These are phyloP conservation scores for Apophysomyces sp. DNA, from an alignment of 371 early-diverging fungal species.

Conservation along the genomic window DNA sequence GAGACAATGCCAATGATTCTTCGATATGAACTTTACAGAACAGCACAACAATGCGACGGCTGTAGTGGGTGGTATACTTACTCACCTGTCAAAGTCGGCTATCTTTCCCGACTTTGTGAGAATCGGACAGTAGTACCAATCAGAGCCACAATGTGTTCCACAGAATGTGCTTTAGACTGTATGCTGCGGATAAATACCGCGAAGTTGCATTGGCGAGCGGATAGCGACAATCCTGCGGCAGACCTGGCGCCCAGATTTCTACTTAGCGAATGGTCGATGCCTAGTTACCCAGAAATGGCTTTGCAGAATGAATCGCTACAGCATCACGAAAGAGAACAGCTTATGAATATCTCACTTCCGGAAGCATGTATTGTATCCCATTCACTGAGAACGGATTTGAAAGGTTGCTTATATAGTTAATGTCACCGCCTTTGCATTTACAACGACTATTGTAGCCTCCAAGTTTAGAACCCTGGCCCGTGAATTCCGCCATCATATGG, in stretches of 20 bases:
- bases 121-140: slow-evolving; percentile 28
- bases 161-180: slow-evolving; percentile 18
- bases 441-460: too few species aligned
- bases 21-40: background rate
- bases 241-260: background rate
- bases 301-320: background rate
- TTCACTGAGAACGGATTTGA: too few species aligned
- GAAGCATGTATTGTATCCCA: too few species aligned
- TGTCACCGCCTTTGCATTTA: too few species aligned
- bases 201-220: slow-evolving; percentile 17
- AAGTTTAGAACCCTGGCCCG: too few species aligned
- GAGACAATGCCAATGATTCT: slow-evolving; percentile 7
- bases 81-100: slow-evolving; percentile 27
- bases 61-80: slow-evolving; percentile 29
- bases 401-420: too few species aligned
- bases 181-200: slow-evolving; percentile 12
- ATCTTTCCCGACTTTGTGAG: slow-evolving; percentile 25
- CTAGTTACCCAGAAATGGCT: background rate
- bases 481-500: too few species aligned
- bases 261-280: background rate
- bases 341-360: background rate
- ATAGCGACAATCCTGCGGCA: background rate
- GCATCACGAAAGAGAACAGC: background rate
- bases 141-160: slow-evolving; percentile 30
- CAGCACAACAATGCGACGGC: slow-evolving; percentile 32